Percentiles rank a stretch among this genome's conserved stretches.
Evolutionary conservation across 176 grass and related monocot species (phyloP).

Genomic region (Aegilops speltoides): DNA sequence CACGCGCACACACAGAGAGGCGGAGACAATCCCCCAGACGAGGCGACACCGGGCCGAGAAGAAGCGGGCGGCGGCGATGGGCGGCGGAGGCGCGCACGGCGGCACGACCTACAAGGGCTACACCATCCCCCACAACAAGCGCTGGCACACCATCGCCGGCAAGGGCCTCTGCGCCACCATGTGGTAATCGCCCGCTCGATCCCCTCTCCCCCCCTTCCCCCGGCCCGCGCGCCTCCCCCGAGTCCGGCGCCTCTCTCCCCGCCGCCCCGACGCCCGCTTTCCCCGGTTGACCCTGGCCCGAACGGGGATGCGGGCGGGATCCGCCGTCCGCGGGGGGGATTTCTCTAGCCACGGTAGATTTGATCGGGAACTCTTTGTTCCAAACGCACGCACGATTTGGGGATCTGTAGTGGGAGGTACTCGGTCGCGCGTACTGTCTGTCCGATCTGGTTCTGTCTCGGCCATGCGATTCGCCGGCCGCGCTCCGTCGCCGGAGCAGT

Average conservation of each 20-base stretch:
- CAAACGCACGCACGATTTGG: background rate
- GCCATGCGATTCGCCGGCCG: background rate
- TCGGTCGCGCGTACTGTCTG: background rate
- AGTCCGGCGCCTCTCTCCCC: too few species aligned
- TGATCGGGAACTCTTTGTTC: too few species aligned
- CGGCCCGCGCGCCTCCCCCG: background rate
- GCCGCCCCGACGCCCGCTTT: background rate
- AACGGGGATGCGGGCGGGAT: background rate
- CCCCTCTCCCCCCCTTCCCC: background rate
- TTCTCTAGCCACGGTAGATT: background rate
- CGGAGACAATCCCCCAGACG: too few species aligned
- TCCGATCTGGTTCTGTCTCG: background rate
- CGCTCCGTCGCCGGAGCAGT: background rate
- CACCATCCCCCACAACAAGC: slow-evolving; percentile 78
- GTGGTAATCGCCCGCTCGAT: slow-evolving; percentile 45
- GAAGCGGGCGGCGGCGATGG: too few species aligned
- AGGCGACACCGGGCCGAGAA: too few species aligned
- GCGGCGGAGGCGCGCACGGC: too few species aligned
- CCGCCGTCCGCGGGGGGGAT: background rate
- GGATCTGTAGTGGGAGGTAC: background rate
- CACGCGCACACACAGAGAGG: too few species aligned
- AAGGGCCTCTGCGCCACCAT: slow-evolving; percentile 94
- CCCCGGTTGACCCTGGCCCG: background rate
- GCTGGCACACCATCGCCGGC: slow-evolving; percentile 83
- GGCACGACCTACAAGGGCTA: slow-evolving; percentile 81